Conservation (phyloP, 148 eudicot genomes). For the Dianthus caryophyllus region DNA sequence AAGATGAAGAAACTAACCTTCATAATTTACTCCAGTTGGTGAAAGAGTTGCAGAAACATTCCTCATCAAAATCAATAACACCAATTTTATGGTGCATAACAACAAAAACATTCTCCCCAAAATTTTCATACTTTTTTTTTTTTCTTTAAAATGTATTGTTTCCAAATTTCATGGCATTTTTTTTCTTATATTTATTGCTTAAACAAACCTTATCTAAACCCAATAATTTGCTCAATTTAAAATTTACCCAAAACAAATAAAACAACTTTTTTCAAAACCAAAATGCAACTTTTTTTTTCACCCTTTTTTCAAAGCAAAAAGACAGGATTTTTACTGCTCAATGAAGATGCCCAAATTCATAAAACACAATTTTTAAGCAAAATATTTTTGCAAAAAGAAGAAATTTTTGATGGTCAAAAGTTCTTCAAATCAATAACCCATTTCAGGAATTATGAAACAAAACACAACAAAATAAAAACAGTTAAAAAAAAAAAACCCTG, state of each 20-base stretch:
- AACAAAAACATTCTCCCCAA: slow-evolving; percentile 32
- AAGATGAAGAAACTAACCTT: slow-evolving; percentile 46
- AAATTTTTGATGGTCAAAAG: slow-evolving; percentile 16
- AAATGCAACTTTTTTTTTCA: background rate
- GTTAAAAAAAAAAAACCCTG: slow-evolving; percentile 27
- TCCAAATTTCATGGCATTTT: slow-evolving; percentile 8
- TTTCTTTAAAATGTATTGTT: background rate
- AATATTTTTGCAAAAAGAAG: slow-evolving; percentile 18
- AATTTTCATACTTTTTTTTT: slow-evolving; percentile 6
- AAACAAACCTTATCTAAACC: slow-evolving; percentile 11
- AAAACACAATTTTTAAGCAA: slow-evolving; percentile 20
- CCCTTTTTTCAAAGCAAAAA: slow-evolving; percentile 9
- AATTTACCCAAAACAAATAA: slow-evolving; percentile 16
- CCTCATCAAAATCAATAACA: slow-evolving; percentile 47
- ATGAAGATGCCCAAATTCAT: slow-evolving; percentile 16
- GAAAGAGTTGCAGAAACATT: slow-evolving; percentile 65
- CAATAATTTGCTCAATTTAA: background rate
- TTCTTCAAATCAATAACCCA: slow-evolving; percentile 18
- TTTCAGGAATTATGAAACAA: slow-evolving; percentile 18
- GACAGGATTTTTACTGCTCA: slow-evolving; percentile 17
- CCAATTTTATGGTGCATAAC: slow-evolving; percentile 36
- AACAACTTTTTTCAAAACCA: background rate
- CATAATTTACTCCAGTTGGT: slow-evolving; percentile 89
- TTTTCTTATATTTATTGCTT: slow-evolving; percentile 12
- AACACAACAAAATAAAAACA: slow-evolving; percentile 27